Conservation (phyloP, 345 rosid species). For the Eucalyptus victrix region DNA sequence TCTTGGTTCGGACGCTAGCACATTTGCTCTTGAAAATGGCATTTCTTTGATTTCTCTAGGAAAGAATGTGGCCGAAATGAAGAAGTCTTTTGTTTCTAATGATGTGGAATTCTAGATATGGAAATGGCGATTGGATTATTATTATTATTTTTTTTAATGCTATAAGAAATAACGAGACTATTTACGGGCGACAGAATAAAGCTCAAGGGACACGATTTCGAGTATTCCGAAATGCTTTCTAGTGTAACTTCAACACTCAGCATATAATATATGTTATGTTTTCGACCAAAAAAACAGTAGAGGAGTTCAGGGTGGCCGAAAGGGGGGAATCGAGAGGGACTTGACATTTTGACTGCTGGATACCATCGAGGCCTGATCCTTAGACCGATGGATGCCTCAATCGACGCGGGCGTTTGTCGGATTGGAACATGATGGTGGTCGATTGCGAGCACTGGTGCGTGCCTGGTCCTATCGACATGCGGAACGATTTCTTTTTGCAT, state of each 20-base stretch:
- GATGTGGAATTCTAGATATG: not conserved
- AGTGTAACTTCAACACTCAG: too few species aligned
- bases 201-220: not conserved
- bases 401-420: not conserved
- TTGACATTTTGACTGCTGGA: slow-evolving; percentile 13
- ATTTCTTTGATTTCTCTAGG: not conserved
- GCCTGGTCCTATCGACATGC: slow-evolving; percentile 30
- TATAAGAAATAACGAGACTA: too few species aligned
- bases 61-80: not conserved
- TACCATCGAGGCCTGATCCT: slow-evolving; percentile 6
- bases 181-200: too few species aligned
- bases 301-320: slow-evolving; percentile 7
- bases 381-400: slow-evolving; percentile 24
- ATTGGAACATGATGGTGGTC: slow-evolving; percentile 8
- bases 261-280: too few species aligned
- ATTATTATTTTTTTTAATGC: not conserved
- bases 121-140: not conserved
- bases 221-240: not conserved
- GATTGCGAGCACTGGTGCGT: not conserved
- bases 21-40: not conserved
- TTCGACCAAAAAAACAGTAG: not conserved
- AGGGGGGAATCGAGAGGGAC: not conserved
- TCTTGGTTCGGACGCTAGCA: not conserved
- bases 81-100: not conserved
- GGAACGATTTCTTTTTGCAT: slow-evolving; percentile 19